phyloP scores from a whole-genome alignment of 176 grass and related monocot species.

The Zoysia pacifica region DNA sequence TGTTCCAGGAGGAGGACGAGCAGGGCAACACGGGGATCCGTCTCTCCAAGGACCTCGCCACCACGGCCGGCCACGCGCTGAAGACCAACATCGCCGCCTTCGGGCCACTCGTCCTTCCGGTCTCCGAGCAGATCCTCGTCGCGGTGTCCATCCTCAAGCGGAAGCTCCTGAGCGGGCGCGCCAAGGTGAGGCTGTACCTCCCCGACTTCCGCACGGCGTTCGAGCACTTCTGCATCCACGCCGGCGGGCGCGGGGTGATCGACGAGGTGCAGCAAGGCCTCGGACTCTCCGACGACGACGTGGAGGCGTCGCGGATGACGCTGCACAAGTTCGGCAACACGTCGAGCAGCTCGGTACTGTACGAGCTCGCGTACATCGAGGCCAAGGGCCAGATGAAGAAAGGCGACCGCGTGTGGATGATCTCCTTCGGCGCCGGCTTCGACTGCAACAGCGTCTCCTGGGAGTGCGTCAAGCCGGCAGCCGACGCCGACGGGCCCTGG shows the following conservation, averaged over 20 bases:
- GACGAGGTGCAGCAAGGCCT: constrained; percentile 44
- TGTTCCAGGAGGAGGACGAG: constrained; percentile 57
- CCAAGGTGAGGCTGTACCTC: constrained; percentile 36
- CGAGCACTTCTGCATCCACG: constrained; percentile 88
- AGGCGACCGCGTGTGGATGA: constrained; percentile 43
- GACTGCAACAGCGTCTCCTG: constrained; percentile 43
- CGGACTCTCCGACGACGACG: constrained; percentile 43
- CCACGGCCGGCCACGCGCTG: constrained; percentile 43
- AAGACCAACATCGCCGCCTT: constrained; percentile 46
- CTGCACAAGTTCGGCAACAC: constrained; percentile 48
- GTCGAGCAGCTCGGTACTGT: constrained; percentile 48
- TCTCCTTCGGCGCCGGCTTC: constrained; percentile 45
- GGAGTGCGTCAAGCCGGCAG: constrained; percentile 35
- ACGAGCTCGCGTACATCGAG: constrained; percentile 43
- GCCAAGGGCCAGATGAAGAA: constrained; percentile 33
- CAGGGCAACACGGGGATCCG: constrained; percentile 50
- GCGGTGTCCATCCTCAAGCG: constrained; percentile 25
- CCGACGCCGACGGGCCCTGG: constrained; percentile 41
- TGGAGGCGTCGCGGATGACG: constrained; percentile 51
- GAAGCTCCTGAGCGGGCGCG: constrained; percentile 33
- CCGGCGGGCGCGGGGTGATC: constrained; percentile 35
- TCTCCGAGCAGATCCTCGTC: constrained; percentile 45
- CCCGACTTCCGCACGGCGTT: constrained; percentile 71
- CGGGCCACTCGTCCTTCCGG: constrained; percentile 44
- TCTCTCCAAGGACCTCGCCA: constrained; percentile 47